These are phyloP conservation scores for Barbarea vulgaris DNA, from an alignment of 345 rosid genomes.

Conservation along the genomic window DNA sequence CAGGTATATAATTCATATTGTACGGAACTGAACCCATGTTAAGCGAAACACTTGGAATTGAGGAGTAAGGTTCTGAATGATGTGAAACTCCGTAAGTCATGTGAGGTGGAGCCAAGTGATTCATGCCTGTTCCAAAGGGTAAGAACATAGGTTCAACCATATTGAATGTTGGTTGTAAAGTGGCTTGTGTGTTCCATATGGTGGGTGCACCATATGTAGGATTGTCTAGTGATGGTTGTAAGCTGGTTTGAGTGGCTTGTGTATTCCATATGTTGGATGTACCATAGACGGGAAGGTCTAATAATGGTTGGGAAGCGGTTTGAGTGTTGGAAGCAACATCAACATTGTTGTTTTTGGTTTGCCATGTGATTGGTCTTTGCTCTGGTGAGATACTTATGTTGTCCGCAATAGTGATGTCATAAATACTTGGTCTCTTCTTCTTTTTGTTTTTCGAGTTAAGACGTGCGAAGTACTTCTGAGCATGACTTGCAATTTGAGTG, in stretches of 20 bases:
- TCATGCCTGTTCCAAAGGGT: too few species aligned
- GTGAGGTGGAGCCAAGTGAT: too few species aligned
- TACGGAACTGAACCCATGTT: too few species aligned
- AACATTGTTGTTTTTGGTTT: conserved; percentile 41
- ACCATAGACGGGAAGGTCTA: not conserved
- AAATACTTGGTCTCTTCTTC: conserved; percentile 74
- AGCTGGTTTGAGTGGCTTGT: not conserved
- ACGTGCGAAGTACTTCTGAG: conserved; percentile 82
- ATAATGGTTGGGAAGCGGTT: conserved; percentile 38
- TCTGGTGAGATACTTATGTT: conserved; percentile 49
- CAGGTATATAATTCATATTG: too few species aligned
- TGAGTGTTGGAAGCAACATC: conserved; percentile 49
- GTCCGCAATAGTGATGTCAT: conserved; percentile 61
- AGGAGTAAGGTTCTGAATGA: too few species aligned
- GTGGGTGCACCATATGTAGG: too few species aligned
- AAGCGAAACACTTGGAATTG: too few species aligned
- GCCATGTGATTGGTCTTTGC: conserved; percentile 70
- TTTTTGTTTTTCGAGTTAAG: conserved; percentile 72
- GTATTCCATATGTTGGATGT: not conserved
- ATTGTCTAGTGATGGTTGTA: conserved; percentile 10
- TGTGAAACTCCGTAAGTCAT: too few species aligned
- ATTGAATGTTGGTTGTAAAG: too few species aligned
- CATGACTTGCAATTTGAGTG: conserved; percentile 94
- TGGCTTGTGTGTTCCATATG: too few species aligned
- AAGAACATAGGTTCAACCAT: too few species aligned